These are phyloP conservation scores for Mycena olivaceomarginata DNA, from an alignment of 768 basidiomycete species.

Conservation along the genomic window DNA sequence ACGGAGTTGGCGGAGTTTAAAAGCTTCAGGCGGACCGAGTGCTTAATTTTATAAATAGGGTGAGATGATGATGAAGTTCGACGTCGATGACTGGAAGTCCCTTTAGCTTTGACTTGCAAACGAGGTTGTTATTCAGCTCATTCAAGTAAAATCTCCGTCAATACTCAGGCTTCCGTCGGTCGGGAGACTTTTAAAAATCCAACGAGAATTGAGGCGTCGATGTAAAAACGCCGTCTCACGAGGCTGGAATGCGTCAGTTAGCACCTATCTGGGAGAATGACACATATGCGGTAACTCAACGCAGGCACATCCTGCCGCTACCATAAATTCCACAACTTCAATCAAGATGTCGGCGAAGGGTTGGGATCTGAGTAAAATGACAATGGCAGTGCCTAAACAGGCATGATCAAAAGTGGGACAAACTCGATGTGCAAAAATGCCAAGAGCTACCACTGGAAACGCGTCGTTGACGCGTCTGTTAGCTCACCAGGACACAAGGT, in stretches of 20 bases:
- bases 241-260: neutral
- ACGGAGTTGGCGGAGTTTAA: too few species aligned
- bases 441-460: neutral
- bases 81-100: too few species aligned
- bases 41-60: too few species aligned
- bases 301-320: neutral
- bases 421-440: neutral
- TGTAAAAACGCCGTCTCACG: neutral
- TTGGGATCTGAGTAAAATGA: neutral
- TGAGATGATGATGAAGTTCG: too few species aligned
- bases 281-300: neutral
- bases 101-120: too few species aligned
- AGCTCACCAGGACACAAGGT: too few species aligned
- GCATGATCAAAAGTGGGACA: too few species aligned
- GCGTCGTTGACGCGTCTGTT: neutral
- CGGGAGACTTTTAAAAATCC: neutral
- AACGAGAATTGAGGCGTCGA: neutral
- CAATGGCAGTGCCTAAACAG: neutral
- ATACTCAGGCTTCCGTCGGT: neutral
- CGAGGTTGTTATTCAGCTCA: neutral
- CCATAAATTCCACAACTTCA: neutral
- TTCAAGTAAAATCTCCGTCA: neutral
- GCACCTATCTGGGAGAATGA: neutral
- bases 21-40: too few species aligned
- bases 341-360: neutral